phyloP scores from a whole-genome alignment of 2,329 filamentous ascomycete species.

The Ophiostoma australiae region DNA sequence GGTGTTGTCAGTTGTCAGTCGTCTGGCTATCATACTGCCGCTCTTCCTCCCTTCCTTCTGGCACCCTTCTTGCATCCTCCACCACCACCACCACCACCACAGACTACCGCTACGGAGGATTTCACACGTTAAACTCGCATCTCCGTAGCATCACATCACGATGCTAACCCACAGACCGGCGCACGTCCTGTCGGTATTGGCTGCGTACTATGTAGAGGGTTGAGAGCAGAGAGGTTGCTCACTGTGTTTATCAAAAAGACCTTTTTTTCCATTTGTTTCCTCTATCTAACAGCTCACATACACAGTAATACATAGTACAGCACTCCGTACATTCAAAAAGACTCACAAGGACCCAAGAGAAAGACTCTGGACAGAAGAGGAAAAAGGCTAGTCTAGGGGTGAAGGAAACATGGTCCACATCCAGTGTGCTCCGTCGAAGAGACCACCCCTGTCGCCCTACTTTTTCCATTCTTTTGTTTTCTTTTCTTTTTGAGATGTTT shows the following conservation, averaged over 20 bases:
- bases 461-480: conserved; percentile 3
- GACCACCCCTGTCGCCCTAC: conserved; percentile 18
- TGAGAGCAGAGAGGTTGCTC: neutral
- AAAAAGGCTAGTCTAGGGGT: conserved; percentile 17
- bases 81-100: neutral
- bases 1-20: too few species aligned
- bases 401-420: conserved; percentile 20
- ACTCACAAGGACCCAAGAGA: neutral
- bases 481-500: conserved; percentile 1
- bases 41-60: neutral
- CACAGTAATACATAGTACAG: too few species aligned
- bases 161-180: conserved; percentile 16
- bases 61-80: neutral
- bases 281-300: neutral
- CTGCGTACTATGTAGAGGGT: neutral
- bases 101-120: neutral
- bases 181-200: conserved; percentile 20
- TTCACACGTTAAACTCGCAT: conserved; percentile 5
- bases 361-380: neutral
- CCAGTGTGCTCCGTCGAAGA: conserved; percentile 25
- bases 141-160: conserved; percentile 8
- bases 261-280: neutral
- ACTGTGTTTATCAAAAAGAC: neutral
- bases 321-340: neutral
- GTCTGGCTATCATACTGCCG: neutral